A percentile compares a stretch with the other conserved stretches of the same genome.
Conservation (phyloP, 352 stramenopile genomes). For the Blastocystis sp. region DNA sequence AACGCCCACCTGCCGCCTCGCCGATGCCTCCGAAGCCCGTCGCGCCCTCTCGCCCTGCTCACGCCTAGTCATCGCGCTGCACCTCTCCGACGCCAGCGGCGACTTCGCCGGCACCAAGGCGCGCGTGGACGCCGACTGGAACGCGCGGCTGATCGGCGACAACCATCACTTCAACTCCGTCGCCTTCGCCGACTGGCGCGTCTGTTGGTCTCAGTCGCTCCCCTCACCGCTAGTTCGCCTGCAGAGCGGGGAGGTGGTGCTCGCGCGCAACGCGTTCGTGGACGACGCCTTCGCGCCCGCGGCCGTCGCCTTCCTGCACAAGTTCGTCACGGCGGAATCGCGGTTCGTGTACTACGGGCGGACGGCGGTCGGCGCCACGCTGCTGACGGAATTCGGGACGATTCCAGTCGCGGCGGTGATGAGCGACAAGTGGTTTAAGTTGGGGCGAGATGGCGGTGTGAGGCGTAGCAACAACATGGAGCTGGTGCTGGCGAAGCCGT, state of each 20-base stretch:
- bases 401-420: not conserved
- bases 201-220: not conserved
- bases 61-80: conserved; percentile 10
- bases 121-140: not conserved
- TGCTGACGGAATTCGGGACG: not conserved
- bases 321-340: not conserved
- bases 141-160: not conserved
- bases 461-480: not conserved
- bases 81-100: conserved; percentile 18
- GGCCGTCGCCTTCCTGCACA: not conserved
- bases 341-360: not conserved
- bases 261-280: not conserved
- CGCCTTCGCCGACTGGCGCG: not conserved
- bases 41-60: not conserved
- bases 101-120: conserved; percentile 29
- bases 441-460: not conserved
- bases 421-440: conserved; percentile 33
- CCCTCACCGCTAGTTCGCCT: not conserved
- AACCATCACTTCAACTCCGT: conserved; percentile 14
- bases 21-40: not conserved
- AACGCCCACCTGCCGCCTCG: not conserved
- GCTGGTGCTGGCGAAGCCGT: not conserved
- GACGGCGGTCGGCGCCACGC: not conserved
- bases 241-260: not conserved
- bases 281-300: conserved; percentile 1